phyloP scores from a whole-genome alignment of 768 basidiomycete species.

The Cyathus striatus region DNA sequence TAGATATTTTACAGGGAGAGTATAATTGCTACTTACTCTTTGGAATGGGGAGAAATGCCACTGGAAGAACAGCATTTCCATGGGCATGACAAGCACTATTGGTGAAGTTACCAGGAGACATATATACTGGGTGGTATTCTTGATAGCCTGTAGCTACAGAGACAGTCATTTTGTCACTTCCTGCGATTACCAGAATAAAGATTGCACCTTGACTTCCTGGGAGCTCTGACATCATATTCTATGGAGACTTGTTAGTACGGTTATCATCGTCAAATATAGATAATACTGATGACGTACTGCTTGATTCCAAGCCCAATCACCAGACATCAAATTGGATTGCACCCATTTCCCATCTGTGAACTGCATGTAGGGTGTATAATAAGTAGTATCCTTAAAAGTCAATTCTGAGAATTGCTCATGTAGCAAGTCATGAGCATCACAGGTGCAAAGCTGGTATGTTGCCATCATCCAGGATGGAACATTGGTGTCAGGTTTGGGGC shows the following conservation, averaged over 20 bases:
- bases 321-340: slow-evolving; percentile 19
- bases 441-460: slow-evolving; percentile 15
- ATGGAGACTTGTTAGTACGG: background rate
- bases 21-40: slow-evolving; percentile 11
- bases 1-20: background rate
- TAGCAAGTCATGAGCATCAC: slow-evolving; percentile 9
- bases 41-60: slow-evolving; percentile 14
- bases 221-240: slow-evolving; percentile 8
- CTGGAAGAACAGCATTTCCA: slow-evolving; percentile 8
- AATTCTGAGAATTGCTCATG: slow-evolving; percentile 13
- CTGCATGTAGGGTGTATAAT: slow-evolving; percentile 16
- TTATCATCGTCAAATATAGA: background rate
- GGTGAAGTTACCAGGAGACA: slow-evolving; percentile 11
- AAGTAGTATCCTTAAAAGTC: slow-evolving; percentile 10
- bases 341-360: slow-evolving; percentile 16
- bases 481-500: slow-evolving; percentile 7
- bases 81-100: slow-evolving; percentile 12
- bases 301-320: slow-evolving; percentile 19
- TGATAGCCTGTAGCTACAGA: slow-evolving; percentile 23
- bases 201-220: slow-evolving; percentile 14
- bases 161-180: slow-evolving; percentile 29
- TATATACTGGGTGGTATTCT: slow-evolving; percentile 20
- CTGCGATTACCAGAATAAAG: slow-evolving; percentile 17
- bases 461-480: slow-evolving; percentile 17
- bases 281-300: slow-evolving; percentile 10